Percentiles rank a stretch among this genome's conserved stretches.
These are phyloP conservation scores for Curvularia spicifera DNA, from an alignment of 2,329 filamentous ascomycete species.

Conservation along the genomic window DNA sequence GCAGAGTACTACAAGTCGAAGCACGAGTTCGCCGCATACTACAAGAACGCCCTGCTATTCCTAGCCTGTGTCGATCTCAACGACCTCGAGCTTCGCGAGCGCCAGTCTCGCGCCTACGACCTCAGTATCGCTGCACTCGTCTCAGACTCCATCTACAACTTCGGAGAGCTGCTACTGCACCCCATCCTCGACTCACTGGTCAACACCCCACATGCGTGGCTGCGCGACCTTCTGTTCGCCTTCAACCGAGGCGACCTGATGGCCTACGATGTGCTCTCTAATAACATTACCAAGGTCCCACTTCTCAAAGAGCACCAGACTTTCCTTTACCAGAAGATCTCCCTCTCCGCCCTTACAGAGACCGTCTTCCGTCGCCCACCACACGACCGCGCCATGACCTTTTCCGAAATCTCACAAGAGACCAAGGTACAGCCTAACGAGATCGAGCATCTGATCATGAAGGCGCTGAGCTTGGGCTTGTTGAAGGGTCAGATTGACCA, in stretches of 20 bases:
- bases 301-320: conserved; percentile 79
- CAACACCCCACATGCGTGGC: conserved; percentile 79
- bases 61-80: conserved; percentile 91
- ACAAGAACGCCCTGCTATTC: conserved; percentile 96
- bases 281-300: conserved; percentile 79
- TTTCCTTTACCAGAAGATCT: conserved; percentile 97
- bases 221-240: conserved; percentile 93
- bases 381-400: conserved; percentile 93
- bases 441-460: conserved; percentile 99
- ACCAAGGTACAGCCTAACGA: conserved; percentile 90
- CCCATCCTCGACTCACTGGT: conserved; percentile 88
- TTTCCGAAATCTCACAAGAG: conserved; percentile 84
- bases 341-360: conserved; percentile 93
- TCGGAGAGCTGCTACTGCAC: conserved; percentile 96
- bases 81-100: conserved; percentile 74
- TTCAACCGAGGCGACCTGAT: conserved; percentile 95
- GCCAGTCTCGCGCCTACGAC: conserved; percentile 85
- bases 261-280: conserved; percentile 82
- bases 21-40: conserved; percentile 93
- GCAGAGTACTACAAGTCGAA: conserved; percentile 93
- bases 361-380: conserved; percentile 94
- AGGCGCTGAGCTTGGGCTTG: conserved; percentile 91
- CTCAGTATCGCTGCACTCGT: conserved; percentile 90
- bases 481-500: conserved; percentile 94
- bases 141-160: conserved; percentile 97